Base-by-base conservation (phyloP, 768 basidiomycete species). In the Tubosaeta sp. region DNA sequence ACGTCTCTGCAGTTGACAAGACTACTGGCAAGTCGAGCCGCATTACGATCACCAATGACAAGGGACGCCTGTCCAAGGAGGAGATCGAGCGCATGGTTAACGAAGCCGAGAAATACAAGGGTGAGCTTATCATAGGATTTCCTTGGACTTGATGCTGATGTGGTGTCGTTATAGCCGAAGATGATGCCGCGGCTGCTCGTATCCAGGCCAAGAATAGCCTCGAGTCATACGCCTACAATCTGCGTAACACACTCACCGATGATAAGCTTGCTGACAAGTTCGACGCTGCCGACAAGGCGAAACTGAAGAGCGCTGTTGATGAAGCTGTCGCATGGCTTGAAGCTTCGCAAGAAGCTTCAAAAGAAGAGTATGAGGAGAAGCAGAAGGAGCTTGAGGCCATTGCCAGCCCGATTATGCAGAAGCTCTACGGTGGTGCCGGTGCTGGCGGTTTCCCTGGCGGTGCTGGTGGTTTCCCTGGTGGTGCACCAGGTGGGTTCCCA, bases 31-130 rank as follows among this genome's bases (percentile, higher is more conserved):
- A 97, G 76, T 92, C 90, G 49, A 90, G 85, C 71, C 87, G 89
- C 55, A 92, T 92, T 67, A 94, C 91, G 54, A 94, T 94, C 73
- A 93, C 88, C 62, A 93, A 93, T 70, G 94, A 96, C 78, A 94
- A 97, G 77, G 93, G 94, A 39, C 92, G 94, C 71, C 74, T 98
- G 59, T 93, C 90, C 57, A 91, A 95, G 76, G 94, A 97, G 71
- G 94, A 97, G 68, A 97, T 97, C 55, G 94, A 98, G 71, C 89
- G 93, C 68, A 98, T 98, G 94, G 91, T 97, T 39, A 67, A 71
- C 54, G 94, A 96, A 68, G 94, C 94, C 48, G 94, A 95, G 82
- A 84, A 84, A 68, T 94, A 93, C 79, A 92, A 87, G 73, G 75
- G 83, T 80, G 70, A 62, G 80, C 48, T 38, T 44, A 55, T 21